Percentiles rank a stretch among this genome's conserved stretches.
phyloP scores from a whole-genome alignment of 2,329 filamentous ascomycete species.

The Colletotrichum endophyticum region DNA sequence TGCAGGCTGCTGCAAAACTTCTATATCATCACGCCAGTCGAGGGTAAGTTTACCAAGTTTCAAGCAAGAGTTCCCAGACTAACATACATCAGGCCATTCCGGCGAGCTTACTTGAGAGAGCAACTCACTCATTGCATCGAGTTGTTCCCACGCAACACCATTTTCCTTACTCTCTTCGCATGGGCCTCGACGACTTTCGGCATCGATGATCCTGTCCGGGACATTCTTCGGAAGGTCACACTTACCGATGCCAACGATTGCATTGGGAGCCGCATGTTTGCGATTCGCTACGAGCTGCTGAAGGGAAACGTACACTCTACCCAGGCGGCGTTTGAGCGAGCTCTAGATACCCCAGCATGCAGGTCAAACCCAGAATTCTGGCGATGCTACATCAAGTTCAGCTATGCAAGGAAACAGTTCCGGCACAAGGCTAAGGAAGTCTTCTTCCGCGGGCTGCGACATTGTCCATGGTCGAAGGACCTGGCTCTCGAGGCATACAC shows the following conservation, averaged over 20 bases:
- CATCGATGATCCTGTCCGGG: slow-evolving; percentile 78
- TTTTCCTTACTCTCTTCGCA: slow-evolving; percentile 75
- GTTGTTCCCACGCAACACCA: slow-evolving; percentile 75
- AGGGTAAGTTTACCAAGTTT: slow-evolving; percentile 44
- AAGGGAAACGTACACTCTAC: slow-evolving; percentile 55
- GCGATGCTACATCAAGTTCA: slow-evolving; percentile 56
- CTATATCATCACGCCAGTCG: slow-evolving; percentile 69
- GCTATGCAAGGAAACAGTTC: slow-evolving; percentile 39
- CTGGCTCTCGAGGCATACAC: slow-evolving; percentile 57
- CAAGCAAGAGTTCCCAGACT: slow-evolving; percentile 7
- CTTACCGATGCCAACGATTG: slow-evolving; percentile 44
- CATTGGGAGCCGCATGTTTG: slow-evolving; percentile 50
- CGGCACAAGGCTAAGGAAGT: slow-evolving; percentile 49
- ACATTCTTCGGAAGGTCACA: slow-evolving; percentile 61
- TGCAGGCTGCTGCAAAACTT: slow-evolving; percentile 72
- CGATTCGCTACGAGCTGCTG: slow-evolving; percentile 54
- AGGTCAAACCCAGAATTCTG: slow-evolving; percentile 49
- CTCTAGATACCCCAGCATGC: slow-evolving; percentile 45
- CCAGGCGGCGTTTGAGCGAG: slow-evolving; percentile 57
- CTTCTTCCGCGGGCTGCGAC: slow-evolving; percentile 50
- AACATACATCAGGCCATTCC: slow-evolving; percentile 59
- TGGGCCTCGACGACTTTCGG: slow-evolving; percentile 75
- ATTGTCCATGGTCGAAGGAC: slow-evolving; percentile 55
- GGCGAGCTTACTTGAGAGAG: slow-evolving; percentile 67
- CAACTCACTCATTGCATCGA: slow-evolving; percentile 65